Conservation (phyloP, 306 rosid species). For the Macrotyloma uniflorum region DNA sequence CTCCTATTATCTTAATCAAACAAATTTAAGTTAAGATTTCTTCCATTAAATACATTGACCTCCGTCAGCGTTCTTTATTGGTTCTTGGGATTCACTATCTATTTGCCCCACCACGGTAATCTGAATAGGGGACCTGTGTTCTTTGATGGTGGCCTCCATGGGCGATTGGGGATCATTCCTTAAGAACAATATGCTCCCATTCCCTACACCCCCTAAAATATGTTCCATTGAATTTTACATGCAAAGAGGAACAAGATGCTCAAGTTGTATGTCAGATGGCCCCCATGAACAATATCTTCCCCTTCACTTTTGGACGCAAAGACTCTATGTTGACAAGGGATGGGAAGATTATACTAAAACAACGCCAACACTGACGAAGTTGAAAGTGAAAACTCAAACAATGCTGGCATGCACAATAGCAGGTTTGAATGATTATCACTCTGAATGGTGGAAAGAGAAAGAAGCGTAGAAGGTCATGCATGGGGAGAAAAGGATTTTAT, state of each 20-base stretch:
- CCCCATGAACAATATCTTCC: not conserved
- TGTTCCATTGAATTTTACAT: not conserved
- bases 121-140: conserved; percentile 32
- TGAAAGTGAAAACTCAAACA: not conserved
- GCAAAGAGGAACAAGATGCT: not conserved
- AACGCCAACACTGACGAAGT: not conserved
- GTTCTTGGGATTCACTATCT: conserved; percentile 11
- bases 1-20: conserved; percentile 1
- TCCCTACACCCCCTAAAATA: not conserved
- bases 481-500: not conserved
- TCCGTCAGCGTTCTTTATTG: not conserved
- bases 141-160: conserved; percentile 26
- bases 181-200: not conserved
- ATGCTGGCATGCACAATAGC: conserved; percentile 23
- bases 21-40: not conserved
- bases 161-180: conserved; percentile 12
- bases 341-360: not conserved
- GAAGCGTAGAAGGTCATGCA: not conserved
- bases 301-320: not conserved
- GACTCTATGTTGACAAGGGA: too few relatives aligned
- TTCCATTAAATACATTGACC: conserved; percentile 28
- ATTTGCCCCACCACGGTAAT: conserved; percentile 36
- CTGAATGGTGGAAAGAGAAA: not conserved
- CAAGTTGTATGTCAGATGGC: not conserved
- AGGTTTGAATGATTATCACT: not conserved